phyloP scores from a whole-genome alignment of 108 stramenopile genomes.

The Nitzschia putrida region DNA sequence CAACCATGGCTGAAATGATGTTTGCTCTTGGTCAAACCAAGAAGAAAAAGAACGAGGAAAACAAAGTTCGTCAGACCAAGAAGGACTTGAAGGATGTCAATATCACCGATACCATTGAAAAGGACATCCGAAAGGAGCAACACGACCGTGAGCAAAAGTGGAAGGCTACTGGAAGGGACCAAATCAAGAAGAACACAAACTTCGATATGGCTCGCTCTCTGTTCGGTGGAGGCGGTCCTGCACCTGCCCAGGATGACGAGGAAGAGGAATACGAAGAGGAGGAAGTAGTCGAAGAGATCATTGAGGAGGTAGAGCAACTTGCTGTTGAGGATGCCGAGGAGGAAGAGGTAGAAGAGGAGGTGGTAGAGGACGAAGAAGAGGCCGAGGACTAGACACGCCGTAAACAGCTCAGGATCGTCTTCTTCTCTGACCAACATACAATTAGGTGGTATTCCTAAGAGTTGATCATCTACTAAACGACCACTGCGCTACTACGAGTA shows the following conservation, averaged over 20 bases:
- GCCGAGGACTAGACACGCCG: neutral
- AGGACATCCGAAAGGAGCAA: conserved; percentile 35
- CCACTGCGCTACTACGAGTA: too few relatives aligned
- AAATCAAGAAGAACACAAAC: conserved; percentile 39
- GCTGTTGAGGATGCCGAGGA: conserved; percentile 6
- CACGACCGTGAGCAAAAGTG: conserved; percentile 35
- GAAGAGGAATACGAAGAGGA: conserved; percentile 13
- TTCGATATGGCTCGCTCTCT: conserved; percentile 41
- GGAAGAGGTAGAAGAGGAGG: conserved; percentile 14
- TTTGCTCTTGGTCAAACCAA: conserved; percentile 41
- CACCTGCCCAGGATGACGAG: conserved; percentile 5
- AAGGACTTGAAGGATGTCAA: conserved; percentile 38
- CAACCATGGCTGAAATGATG: conserved; percentile 40
- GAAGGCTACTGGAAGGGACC: conserved; percentile 37
- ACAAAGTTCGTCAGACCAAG: conserved; percentile 30
- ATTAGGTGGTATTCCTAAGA: too few relatives aligned
- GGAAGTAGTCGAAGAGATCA: conserved; percentile 25
- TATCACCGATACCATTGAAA: conserved; percentile 19
- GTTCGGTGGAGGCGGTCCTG: conserved; percentile 31
- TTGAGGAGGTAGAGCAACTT: conserved; percentile 7
- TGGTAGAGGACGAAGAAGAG: conserved; percentile 8
- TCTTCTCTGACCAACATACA: too few relatives aligned
- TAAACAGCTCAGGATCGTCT: too few relatives aligned
- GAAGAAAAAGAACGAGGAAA: conserved; percentile 37
- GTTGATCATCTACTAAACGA: too few relatives aligned